Conservation (phyloP, 2,329 filamentous ascomycete genomes). For the Trichoderma citrinoviride region DNA sequence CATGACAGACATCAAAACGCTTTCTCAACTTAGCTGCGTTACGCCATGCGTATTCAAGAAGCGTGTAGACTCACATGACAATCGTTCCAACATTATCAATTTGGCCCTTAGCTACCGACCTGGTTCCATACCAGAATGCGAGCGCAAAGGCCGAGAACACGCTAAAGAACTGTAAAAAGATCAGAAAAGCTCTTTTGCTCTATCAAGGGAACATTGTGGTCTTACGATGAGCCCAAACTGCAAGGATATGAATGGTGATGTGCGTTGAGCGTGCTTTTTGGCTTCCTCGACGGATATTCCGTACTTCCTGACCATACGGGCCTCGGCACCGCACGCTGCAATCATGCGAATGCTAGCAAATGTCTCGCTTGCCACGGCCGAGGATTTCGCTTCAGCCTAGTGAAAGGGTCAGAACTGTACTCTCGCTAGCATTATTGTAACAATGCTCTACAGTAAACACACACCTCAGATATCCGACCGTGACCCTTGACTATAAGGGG, state of each 20-base stretch:
- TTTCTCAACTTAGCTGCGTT: conserved; percentile 24
- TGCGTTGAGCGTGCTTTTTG: conserved; percentile 47
- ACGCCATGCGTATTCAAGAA: neutral
- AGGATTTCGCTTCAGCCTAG: conserved; percentile 54
- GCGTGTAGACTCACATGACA: conserved; percentile 45
- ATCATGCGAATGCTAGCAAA: conserved; percentile 61
- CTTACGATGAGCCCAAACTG: conserved; percentile 52
- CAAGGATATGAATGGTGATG: conserved; percentile 49
- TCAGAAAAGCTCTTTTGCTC: conserved; percentile 20
- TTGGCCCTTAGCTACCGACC: conserved; percentile 46
- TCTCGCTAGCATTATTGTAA: neutral
- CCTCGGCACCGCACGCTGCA: conserved; percentile 60
- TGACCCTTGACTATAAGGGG: conserved; percentile 57
- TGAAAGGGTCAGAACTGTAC: neutral
- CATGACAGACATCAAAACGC: conserved; percentile 57
- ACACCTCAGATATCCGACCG: conserved; percentile 43
- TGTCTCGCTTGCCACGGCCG: conserved; percentile 59
- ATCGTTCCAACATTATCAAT: conserved; percentile 52
- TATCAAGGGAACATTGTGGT: neutral
- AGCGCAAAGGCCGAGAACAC: conserved; percentile 54
- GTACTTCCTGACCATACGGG: conserved; percentile 53
- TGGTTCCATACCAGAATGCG: conserved; percentile 62
- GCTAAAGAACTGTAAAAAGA: conserved; percentile 47
- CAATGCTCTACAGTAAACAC: conserved; percentile 24
- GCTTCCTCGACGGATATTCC: conserved; percentile 54